Evolutionary conservation across 768 basidiomycete species (phyloP).

Genomic region (Amyloporia xantha): DNA sequence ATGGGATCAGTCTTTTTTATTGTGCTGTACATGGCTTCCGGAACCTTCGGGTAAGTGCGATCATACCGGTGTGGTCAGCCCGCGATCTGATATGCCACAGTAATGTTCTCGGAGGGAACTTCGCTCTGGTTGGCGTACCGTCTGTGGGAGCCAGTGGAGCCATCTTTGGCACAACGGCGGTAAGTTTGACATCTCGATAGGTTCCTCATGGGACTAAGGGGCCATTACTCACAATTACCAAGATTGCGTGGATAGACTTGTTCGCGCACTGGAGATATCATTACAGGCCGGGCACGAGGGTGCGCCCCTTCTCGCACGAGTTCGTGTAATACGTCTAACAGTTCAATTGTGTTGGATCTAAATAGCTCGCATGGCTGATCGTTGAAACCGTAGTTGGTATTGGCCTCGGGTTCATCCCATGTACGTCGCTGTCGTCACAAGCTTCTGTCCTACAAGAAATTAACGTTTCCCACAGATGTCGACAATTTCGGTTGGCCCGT

Average conservation of each 20-base stretch:
- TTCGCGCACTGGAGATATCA: slow-evolving; percentile 90
- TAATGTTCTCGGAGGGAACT: slow-evolving; percentile 89
- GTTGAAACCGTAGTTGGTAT: slow-evolving; percentile 85
- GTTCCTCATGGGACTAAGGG: background rate
- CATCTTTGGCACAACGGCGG: slow-evolving; percentile 82
- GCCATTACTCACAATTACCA: background rate
- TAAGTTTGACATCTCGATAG: slow-evolving; percentile 25
- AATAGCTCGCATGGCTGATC: slow-evolving; percentile 76
- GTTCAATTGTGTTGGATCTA: too few species aligned
- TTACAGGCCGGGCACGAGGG: slow-evolving; percentile 75
- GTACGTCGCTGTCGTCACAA: slow-evolving; percentile 32
- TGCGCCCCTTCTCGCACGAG: too few species aligned
- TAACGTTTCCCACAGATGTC: slow-evolving; percentile 42
- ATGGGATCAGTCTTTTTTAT: slow-evolving; percentile 87
- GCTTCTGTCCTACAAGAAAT: too few species aligned
- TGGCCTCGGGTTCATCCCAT: slow-evolving; percentile 78
- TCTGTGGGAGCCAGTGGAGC: slow-evolving; percentile 92
- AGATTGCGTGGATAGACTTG: slow-evolving; percentile 84
- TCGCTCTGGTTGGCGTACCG: slow-evolving; percentile 80
- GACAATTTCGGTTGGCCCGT: slow-evolving; percentile 75
- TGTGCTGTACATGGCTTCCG: slow-evolving; percentile 82
- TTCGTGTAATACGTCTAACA: too few species aligned
- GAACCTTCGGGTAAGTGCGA: slow-evolving; percentile 77
- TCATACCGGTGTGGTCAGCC: slow-evolving; percentile 5
- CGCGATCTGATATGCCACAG: slow-evolving; percentile 28